Evolutionary conservation across 768 basidiomycete species (phyloP), one percentile per base, ranked within the genome.

Genomic region (Pulveroboletus sp.): DNA sequence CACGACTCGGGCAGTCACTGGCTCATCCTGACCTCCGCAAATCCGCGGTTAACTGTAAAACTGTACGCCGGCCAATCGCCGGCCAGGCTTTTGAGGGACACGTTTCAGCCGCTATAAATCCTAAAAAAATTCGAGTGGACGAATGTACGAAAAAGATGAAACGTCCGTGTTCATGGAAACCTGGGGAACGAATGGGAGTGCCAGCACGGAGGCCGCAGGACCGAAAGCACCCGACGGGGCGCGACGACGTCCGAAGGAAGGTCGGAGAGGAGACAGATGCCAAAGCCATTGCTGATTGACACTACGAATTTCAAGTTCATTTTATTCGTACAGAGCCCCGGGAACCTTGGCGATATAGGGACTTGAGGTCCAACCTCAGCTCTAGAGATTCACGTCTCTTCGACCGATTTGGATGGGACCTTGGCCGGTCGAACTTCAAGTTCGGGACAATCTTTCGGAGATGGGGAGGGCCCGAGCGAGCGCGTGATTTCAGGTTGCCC

Each of bases 91-190:
- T 35, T 39, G 53, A 53, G 31, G 16, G 50, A 62, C 55, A 53
- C 51, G 63, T 55, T 67, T 64, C 53, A 59, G 34, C 57, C 62
- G 57, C 57, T 59, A 43, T 53, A 61, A 51, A 39, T 45, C 53
- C 59, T 40, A 52, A 58, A n/a, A n/a, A n/a, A n/a, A n/a, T n/a
- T 53, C 20, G 49, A 43, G 23, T 39, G 47, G 40, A 19, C 30
- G 40, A 42, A 24, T 43, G 54, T 45, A 51, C 39, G 27, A 47
- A 47, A 30, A 49, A 23, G 38, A 36, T 56, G 62, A 61, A 54
- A 56, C 54, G 26, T 26, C 47, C 17, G 57, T 50, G 16, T 40
- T 38, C 55, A 49, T 53, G 54, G 59, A 56, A 58, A 56, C 61
- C 17, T 51, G 46, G 30, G 24, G 42, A 24, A 27, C 30, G 31